phyloP scores from a whole-genome alignment of 2,329 filamentous ascomycete species.

The Cylindrodendrum hubeiense region DNA sequence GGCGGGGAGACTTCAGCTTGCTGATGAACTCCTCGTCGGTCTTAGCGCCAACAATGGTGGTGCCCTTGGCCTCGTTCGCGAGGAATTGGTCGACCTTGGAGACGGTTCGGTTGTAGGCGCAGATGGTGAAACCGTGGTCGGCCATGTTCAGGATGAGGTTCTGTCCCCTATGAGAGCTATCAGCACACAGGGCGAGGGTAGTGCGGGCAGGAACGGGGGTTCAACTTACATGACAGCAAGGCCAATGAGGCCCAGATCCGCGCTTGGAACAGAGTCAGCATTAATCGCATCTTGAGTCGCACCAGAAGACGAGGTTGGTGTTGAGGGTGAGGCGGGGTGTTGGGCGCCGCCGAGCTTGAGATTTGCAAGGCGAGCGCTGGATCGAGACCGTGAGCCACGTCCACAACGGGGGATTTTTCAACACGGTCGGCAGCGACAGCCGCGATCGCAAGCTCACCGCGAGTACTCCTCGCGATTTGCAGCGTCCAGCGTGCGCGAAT shows the following conservation, averaged over 20 bases:
- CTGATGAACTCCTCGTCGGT: slow-evolving; percentile 92
- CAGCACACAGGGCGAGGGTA: slow-evolving; percentile 32
- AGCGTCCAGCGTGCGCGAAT: slow-evolving; percentile 48
- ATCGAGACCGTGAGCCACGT: slow-evolving; percentile 53
- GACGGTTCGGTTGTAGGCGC: slow-evolving; percentile 98
- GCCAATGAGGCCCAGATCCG: slow-evolving; percentile 93
- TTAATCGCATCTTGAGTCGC: slow-evolving; percentile 51
- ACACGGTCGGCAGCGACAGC: background rate
- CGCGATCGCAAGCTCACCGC: slow-evolving; percentile 29
- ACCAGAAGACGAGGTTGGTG: slow-evolving; percentile 40
- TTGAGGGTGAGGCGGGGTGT: slow-evolving; percentile 50
- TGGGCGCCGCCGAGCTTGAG: slow-evolving; percentile 77
- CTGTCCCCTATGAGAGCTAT: slow-evolving; percentile 68
- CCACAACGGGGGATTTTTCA: slow-evolving; percentile 37
- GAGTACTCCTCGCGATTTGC: slow-evolving; percentile 37
- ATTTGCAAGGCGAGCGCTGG: slow-evolving; percentile 80
- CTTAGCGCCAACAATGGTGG: slow-evolving; percentile 94
- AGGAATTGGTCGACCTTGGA: slow-evolving; percentile 98
- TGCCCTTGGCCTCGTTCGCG: slow-evolving; percentile 92
- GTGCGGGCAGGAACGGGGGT: slow-evolving; percentile 12
- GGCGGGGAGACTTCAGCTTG: slow-evolving; percentile 97
- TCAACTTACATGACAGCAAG: slow-evolving; percentile 84
- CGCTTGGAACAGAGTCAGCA: slow-evolving; percentile 74
- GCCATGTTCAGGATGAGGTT: slow-evolving; percentile 92
- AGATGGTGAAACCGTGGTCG: slow-evolving; percentile 94